Percentiles rank a stretch among this genome's conserved stretches.
These are phyloP conservation scores for Linnemannia zychae DNA, from an alignment of 192 early-diverging fungal species.

Conservation along the genomic window DNA sequence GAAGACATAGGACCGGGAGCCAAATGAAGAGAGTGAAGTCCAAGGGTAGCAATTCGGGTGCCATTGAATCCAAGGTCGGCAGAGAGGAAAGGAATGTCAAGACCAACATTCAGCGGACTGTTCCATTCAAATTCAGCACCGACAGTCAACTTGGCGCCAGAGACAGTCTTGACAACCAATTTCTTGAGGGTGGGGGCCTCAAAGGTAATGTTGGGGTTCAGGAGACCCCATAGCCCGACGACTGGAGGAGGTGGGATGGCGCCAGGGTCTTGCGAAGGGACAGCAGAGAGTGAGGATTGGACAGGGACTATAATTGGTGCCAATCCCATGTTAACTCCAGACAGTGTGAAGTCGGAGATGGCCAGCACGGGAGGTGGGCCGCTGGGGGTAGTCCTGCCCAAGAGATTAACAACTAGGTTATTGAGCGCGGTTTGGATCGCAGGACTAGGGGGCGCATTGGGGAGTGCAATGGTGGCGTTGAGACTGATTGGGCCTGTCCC, in stretches of 20 bases:
- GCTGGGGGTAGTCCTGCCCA: conserved; percentile 35
- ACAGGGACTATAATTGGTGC: conserved; percentile 27
- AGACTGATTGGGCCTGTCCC: conserved; percentile 33
- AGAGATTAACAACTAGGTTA: conserved; percentile 33
- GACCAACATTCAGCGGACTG: conserved; percentile 43
- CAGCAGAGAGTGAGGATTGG: conserved; percentile 15
- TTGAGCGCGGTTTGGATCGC: conserved; percentile 24
- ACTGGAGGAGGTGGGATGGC: conserved; percentile 20
- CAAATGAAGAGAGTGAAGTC: conserved; percentile 24
- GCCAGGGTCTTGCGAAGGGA: neutral
- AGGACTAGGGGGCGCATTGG: conserved; percentile 27
- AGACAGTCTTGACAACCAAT: conserved; percentile 27
- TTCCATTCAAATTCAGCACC: conserved; percentile 46
- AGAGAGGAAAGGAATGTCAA: conserved; percentile 40
- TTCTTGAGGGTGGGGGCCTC: conserved; percentile 39
- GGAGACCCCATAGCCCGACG: conserved; percentile 30
- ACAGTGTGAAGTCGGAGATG: conserved; percentile 13
- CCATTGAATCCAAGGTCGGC: conserved; percentile 45
- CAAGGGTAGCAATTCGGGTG: conserved; percentile 29
- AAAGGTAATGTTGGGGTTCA: conserved; percentile 30
- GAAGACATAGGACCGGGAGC: conserved; percentile 35
- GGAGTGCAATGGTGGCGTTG: conserved; percentile 38
- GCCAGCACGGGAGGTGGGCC: conserved; percentile 31
- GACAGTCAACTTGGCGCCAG: conserved; percentile 37
- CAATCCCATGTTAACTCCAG: conserved; percentile 28